Base-by-base conservation (phyloP, 2,329 filamentous ascomycete species). In the Penicillium olsonii region DNA sequence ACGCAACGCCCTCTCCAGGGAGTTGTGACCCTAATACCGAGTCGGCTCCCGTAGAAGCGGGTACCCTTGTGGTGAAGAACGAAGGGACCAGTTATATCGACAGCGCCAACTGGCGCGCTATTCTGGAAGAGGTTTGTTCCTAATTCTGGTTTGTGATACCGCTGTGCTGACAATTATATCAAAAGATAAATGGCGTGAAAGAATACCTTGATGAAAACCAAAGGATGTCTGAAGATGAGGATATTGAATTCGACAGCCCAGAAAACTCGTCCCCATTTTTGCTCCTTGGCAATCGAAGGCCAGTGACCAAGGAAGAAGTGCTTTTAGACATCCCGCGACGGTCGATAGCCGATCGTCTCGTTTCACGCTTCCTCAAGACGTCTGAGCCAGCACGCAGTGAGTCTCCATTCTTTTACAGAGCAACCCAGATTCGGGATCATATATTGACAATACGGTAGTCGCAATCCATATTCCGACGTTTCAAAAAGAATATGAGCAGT, bases 21-120 rank as follows among this genome's bases (percentile, higher is more conserved):
- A 18, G 34, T 3, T 38, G 40, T 38, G 50, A 50, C 3, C 38
- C 42, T 12, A 56, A 56, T 7, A 42, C 46, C 11, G 53, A 59
- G 18, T 34, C 38, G 12, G 46, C 60, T 2, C 54, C 56, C 3
- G 45, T 45, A 33, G 62, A 65, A 38, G 54, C 61, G n/a, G 68
- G 68, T 4, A 69, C 60, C 34, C 40, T 71, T 20, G 39, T 70
- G 2, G 61, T 68, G 6, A 59, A 65, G 37, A 54, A 68, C 15
- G 53, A 61, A 12, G 66, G 62, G 4, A 68, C 64, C 7, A 70
- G 60, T 10, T 71, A 71, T 53, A 65, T 71, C 33, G 67, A 70
- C 43, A 60, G 65, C 31, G 62, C 65, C n/a, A 64, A 70, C 46
- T 70, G 68, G 68, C 64, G 63, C 34, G 66, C 66, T 18, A 68